Percentiles rank a stretch among this genome's conserved stretches.
phyloP scores from a whole-genome alignment of 495 filamentous ascomycete genomes.

The Aspergillus panamensis region DNA sequence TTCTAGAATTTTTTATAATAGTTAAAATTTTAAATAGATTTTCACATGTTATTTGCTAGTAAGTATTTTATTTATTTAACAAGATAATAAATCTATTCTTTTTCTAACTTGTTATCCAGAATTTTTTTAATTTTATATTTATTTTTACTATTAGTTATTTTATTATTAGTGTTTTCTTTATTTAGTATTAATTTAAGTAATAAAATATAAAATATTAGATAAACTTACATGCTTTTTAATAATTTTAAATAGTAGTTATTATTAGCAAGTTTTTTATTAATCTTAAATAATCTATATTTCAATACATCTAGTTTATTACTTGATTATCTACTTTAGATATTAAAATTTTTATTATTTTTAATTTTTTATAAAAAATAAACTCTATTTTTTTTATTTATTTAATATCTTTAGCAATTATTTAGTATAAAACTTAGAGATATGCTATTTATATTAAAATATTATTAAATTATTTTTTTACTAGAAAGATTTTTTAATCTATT shows the following conservation, averaged over 20 bases:
- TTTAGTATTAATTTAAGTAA: conserved; percentile 2
- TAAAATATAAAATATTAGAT: conserved; percentile 4
- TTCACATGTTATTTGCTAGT: no score
- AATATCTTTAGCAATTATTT: conserved; percentile 5
- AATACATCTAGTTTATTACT: conserved; percentile 5
- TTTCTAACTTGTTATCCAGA: no score
- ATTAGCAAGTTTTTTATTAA: conserved; percentile 6
- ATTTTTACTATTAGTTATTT: no score
- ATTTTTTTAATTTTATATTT: no score
- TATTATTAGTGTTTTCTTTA: no score
- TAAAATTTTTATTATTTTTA: conserved; percentile 9
- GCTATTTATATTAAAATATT: conserved; percentile 1
- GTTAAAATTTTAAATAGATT: conserved; percentile 6
- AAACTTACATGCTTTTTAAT: conserved; percentile 5
- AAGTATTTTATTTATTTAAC: no score
- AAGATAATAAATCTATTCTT: no score
- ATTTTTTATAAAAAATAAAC: not conserved
- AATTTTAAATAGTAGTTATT: conserved; percentile 5
- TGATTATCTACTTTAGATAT: conserved; percentile 1
- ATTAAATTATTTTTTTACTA: conserved; percentile 1
- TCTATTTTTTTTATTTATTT: not conserved
- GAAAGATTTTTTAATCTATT: not conserved
- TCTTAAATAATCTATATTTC: conserved; percentile 11
- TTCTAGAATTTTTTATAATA: no score
- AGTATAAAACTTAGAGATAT: not conserved